Evolutionary conservation across 495 filamentous ascomycete genomes (phyloP).

Genomic region (Penicillium fimorum): DNA sequence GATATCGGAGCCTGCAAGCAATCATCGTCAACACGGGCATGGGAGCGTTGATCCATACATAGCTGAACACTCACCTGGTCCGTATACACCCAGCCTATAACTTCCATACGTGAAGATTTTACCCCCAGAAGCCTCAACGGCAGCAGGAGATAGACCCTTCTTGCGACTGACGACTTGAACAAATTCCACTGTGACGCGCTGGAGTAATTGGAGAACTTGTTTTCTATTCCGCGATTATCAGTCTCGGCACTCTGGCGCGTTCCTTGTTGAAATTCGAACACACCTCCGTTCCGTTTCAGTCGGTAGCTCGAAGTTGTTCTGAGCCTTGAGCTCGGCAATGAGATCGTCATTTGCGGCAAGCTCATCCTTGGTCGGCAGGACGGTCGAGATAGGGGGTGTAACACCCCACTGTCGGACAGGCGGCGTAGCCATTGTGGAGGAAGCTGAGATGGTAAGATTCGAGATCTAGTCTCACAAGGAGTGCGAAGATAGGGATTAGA

Average conservation of each 20-base stretch:
- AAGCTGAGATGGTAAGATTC: slow-evolving; percentile 10
- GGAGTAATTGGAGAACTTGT: slow-evolving; percentile 64
- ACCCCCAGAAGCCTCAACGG: slow-evolving; percentile 78
- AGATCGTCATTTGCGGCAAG: slow-evolving; percentile 72
- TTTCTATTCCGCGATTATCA: slow-evolving; percentile 29
- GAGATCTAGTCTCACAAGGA: slow-evolving; percentile 12
- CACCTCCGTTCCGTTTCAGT: slow-evolving; percentile 79
- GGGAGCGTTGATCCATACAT: background rate
- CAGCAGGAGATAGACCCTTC: slow-evolving; percentile 70
- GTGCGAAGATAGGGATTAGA: slow-evolving; percentile 28
- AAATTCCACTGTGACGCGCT: slow-evolving; percentile 78
- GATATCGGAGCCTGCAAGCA: slow-evolving; percentile 79
- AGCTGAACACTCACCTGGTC: slow-evolving; percentile 57
- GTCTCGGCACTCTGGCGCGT: background rate
- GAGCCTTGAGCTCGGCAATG: slow-evolving; percentile 71
- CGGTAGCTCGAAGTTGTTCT: slow-evolving; percentile 85
- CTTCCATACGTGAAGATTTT: slow-evolving; percentile 95
- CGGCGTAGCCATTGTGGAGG: slow-evolving; percentile 48
- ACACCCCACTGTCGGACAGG: slow-evolving; percentile 67
- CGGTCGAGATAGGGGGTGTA: slow-evolving; percentile 78
- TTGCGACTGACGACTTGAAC: slow-evolving; percentile 73
- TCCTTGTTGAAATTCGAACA: background rate
- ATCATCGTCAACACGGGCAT: slow-evolving; percentile 9
- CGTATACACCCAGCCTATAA: slow-evolving; percentile 89
- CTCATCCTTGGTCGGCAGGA: slow-evolving; percentile 71